Conservation (phyloP, 176 grass and related monocot species). For the Avena sativa region DNA sequence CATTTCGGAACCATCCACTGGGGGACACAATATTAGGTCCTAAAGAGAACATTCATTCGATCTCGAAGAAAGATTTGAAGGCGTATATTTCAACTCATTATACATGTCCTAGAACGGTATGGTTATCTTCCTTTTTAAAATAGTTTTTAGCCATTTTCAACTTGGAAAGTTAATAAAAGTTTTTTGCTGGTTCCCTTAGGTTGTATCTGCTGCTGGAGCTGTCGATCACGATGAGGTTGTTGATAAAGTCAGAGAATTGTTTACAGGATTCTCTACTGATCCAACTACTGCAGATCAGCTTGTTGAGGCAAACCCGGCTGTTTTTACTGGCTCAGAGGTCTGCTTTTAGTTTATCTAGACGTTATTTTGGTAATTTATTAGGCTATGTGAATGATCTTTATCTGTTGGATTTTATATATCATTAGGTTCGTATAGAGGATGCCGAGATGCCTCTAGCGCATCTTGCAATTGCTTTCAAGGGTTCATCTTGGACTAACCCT, state of each 20-base stretch:
- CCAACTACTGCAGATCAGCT: slow-evolving; percentile 87
- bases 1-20: slow-evolving; percentile 80
- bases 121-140: slow-evolving; percentile 19
- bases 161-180: background rate
- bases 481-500: slow-evolving; percentile 81
- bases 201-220: slow-evolving; percentile 91
- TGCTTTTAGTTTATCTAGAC: slow-evolving; percentile 38
- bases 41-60: slow-evolving; percentile 76
- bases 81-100: slow-evolving; percentile 95
- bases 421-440: slow-evolving; percentile 76
- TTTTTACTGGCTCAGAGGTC: slow-evolving; percentile 90
- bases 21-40: slow-evolving; percentile 98
- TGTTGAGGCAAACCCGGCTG: slow-evolving; percentile 75
- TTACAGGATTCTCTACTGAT: slow-evolving; percentile 86
- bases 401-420: slow-evolving; percentile 30
- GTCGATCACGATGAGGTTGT: slow-evolving; percentile 89
- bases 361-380: slow-evolving; percentile 28
- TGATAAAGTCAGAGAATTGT: slow-evolving; percentile 70
- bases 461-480: slow-evolving; percentile 91
- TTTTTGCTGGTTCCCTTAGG: slow-evolving; percentile 54
- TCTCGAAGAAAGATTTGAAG: slow-evolving; percentile 73
- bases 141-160: slow-evolving; percentile 17
- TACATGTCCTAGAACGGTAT: slow-evolving; percentile 89
- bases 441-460: slow-evolving; percentile 62
- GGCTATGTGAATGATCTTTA: slow-evolving; percentile 42